phyloP scores from a whole-genome alignment of 2,329 filamentous ascomycete genomes.

The Paecilomyces fulvus region DNA sequence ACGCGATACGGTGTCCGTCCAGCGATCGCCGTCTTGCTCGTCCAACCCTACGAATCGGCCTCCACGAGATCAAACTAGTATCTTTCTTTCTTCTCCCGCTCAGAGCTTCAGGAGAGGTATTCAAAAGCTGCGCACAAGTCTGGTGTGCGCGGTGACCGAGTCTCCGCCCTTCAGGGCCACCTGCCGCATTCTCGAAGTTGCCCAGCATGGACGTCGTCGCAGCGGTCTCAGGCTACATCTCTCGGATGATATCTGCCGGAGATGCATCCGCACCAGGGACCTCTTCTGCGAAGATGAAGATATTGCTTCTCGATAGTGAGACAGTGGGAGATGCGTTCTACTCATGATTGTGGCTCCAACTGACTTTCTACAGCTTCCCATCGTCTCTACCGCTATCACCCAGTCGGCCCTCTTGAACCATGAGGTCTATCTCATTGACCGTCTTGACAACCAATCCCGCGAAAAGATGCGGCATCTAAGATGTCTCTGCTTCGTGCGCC shows the following conservation, averaged over 20 bases:
- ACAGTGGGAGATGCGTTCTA: slow-evolving; percentile 54
- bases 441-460: slow-evolving; percentile 76
- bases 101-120: background rate
- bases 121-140: background rate
- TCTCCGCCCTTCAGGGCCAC: slow-evolving; percentile 2
- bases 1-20: background rate
- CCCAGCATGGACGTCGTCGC: slow-evolving; percentile 82
- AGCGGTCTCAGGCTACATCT: slow-evolving; percentile 88
- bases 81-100: background rate
- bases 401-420: slow-evolving; percentile 92
- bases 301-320: slow-evolving; percentile 84
- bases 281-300: slow-evolving; percentile 90
- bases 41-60: background rate
- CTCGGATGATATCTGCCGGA: slow-evolving; percentile 84
- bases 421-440: slow-evolving; percentile 96
- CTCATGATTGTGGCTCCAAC: slow-evolving; percentile 15
- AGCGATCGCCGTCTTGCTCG: background rate
- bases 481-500: slow-evolving; percentile 86
- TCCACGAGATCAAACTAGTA: background rate
- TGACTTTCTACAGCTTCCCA: slow-evolving; percentile 53
- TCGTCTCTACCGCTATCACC: slow-evolving; percentile 89
- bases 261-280: slow-evolving; percentile 54
- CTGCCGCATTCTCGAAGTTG: slow-evolving; percentile 1
- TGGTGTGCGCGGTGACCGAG: background rate
- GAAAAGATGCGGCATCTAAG: slow-evolving; percentile 98